Base-by-base conservation (phyloP, 495 filamentous ascomycete genomes). In the Zalerion maritima region DNA sequence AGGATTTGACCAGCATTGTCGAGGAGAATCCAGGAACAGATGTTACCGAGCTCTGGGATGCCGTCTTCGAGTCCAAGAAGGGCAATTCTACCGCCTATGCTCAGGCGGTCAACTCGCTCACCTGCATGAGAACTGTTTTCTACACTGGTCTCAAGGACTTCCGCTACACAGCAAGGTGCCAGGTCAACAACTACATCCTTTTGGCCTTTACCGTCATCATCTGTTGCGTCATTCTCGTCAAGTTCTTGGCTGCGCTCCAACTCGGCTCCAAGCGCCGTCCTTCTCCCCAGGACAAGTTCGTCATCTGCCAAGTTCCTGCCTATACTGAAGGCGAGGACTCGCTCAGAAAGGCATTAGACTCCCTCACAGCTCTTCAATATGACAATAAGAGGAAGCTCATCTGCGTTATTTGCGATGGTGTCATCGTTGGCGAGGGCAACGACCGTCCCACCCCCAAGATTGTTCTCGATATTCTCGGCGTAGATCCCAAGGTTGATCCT, bases 251-350 rank as follows among this genome's bases (percentile, higher is more conserved):
- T 32, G 89, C 89, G 24, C 65, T 97, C 15, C 89, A 97, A 47
- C 77, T 97, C 37, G 87, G 89, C 11, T 78, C 81, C 26, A 94
- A 94, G 57, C 75, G 80, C 17, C 79, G 83, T 11, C 89, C 89
- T 3, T 63, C 77, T 11, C 76, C 83, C 15, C 89, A 96, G 54
- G 89, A 97, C 49, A 96, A 94, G 49, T 97, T 97, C 36, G 89
- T 97, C 35, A 94, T 97, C 37, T 96, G 89, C 60, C 79, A 94
- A 52, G 82, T 97, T 30, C 89, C 89, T 12, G 89, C 89, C 8
- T 97, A 97, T 48, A 97, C 89, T 0, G 89, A 97, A 60, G 89
- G 86, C 35, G 89, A 97, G 58, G 86, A 97, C 49, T 78, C 82
- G 12, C 57, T 97, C 13, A 68, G 89, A 26, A 86, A 92, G 45